phyloP scores from a whole-genome alignment of 202 grass and related monocot species.

The Schoenoplectus tabernaemontani region DNA sequence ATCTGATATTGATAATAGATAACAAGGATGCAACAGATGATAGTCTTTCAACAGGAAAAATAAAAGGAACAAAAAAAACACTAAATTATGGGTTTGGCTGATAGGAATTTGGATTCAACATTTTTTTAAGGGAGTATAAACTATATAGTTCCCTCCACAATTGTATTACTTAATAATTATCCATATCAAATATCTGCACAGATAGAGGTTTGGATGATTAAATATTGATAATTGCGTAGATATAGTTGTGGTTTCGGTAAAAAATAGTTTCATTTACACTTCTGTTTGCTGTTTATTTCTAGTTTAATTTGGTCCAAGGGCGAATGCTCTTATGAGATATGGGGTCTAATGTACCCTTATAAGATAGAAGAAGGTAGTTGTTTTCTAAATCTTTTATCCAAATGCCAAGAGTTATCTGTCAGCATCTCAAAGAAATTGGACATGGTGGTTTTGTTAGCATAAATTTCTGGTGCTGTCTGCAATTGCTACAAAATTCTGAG shows the following conservation, averaged over 20 bases:
- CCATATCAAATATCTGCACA: no score
- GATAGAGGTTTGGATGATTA: no score
- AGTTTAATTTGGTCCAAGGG: constrained; percentile 4
- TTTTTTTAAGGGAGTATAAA: neutral
- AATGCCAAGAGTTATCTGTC: neutral
- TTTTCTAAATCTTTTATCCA: neutral
- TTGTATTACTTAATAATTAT: neutral
- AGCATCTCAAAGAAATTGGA: neutral
- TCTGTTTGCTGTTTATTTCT: no score
- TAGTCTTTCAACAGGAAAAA: neutral
- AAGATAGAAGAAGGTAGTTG: constrained; percentile 3
- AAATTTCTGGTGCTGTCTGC: neutral
- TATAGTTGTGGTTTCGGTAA: no score
- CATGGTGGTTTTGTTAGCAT: no score
- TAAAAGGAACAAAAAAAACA: no score
- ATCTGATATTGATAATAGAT: neutral
- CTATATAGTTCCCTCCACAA: neutral
- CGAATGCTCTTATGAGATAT: neutral
- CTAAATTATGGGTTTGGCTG: neutral
- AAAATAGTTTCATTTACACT: no score
- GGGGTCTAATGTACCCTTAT: neutral
- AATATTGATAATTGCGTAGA: no score
- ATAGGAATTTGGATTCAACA: neutral
- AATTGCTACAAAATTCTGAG: neutral
- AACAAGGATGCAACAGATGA: neutral